Conservation (phyloP, 23 red algal species). For the Gracilariopsis chorda region DNA sequence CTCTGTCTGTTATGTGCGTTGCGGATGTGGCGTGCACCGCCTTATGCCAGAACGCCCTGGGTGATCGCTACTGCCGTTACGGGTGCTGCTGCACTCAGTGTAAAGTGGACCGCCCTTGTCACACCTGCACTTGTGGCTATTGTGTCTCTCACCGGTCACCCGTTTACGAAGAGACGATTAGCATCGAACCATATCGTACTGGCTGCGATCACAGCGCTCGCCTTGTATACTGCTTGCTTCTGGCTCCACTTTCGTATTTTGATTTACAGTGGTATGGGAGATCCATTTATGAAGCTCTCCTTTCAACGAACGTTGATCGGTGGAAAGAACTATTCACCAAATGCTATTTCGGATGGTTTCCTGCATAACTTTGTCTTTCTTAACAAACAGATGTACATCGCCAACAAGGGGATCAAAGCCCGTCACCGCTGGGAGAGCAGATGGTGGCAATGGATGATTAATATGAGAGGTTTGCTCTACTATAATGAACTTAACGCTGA, state of each 20-base stretch:
- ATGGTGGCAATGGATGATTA: slow-evolving; percentile 87
- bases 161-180: slow-evolving; percentile 30
- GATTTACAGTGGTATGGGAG: slow-evolving; percentile 61
- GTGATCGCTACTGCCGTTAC: slow-evolving; percentile 62
- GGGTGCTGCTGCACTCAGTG: slow-evolving; percentile 64
- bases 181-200: slow-evolving; percentile 56
- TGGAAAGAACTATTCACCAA: slow-evolving; percentile 35
- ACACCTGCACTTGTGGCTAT: slow-evolving; percentile 81
- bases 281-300: slow-evolving; percentile 77
- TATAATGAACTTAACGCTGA: slow-evolving; percentile 51
- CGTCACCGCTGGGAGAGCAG: slow-evolving; percentile 82
- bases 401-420: slow-evolving; percentile 78
- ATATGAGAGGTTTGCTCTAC: slow-evolving; percentile 53
- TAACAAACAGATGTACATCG: slow-evolving; percentile 87
- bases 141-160: slow-evolving; percentile 58
- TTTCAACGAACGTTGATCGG: slow-evolving; percentile 80
- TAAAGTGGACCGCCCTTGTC: slow-evolving; percentile 91
- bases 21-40: slow-evolving; percentile 71
- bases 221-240: slow-evolving; percentile 67
- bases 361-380: slow-evolving; percentile 67
- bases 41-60: neutral
- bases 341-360: slow-evolving; percentile 43
- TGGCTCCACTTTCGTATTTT: slow-evolving; percentile 82
- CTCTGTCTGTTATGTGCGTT: slow-evolving; percentile 59
- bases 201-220: slow-evolving; percentile 42